These are phyloP conservation scores for Pseudogymnoascus sp. DNA, from an alignment of 2,329 filamentous ascomycete genomes.

Conservation along the genomic window DNA sequence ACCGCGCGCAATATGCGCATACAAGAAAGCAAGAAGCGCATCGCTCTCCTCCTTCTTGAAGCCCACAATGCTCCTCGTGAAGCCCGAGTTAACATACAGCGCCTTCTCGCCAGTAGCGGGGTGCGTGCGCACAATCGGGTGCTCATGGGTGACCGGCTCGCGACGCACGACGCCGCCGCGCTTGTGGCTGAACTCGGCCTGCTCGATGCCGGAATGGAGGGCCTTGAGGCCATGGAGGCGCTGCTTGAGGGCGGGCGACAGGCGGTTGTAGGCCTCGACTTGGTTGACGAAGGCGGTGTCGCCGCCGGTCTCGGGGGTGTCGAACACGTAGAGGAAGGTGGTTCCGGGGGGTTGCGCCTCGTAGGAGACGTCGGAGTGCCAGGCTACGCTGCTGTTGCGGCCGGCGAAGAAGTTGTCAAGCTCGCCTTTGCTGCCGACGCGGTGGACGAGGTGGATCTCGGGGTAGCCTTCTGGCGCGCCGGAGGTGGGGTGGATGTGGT, in stretches of 20 bases:
- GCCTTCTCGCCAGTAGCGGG: constrained; percentile 80
- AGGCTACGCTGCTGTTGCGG: constrained; percentile 74
- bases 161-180: constrained; percentile 66
- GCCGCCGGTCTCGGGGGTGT: constrained; percentile 71
- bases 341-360: constrained; percentile 85
- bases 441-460: constrained; percentile 73
- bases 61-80: constrained; percentile 74
- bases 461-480: constrained; percentile 68
- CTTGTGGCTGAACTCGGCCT: constrained; percentile 63
- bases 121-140: constrained; percentile 76
- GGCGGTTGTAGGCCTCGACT: constrained; percentile 71
- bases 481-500: constrained; percentile 75
- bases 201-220: constrained; percentile 76
- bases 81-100: constrained; percentile 69
- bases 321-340: constrained; percentile 83
- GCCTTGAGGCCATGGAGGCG: constrained; percentile 74
- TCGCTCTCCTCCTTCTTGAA: constrained; percentile 81
- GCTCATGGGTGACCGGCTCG: constrained; percentile 66
- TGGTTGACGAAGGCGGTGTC: constrained; percentile 80
- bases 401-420: constrained; percentile 58
- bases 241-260: constrained; percentile 73
- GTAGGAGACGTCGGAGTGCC: constrained; percentile 86
- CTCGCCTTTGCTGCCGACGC: constrained; percentile 58
- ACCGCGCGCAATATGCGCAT: constrained; percentile 62
- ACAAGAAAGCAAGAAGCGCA: constrained; percentile 65